Conservation (phyloP, 2,329 filamentous ascomycete genomes). For the Fusarium begoniae region DNA sequence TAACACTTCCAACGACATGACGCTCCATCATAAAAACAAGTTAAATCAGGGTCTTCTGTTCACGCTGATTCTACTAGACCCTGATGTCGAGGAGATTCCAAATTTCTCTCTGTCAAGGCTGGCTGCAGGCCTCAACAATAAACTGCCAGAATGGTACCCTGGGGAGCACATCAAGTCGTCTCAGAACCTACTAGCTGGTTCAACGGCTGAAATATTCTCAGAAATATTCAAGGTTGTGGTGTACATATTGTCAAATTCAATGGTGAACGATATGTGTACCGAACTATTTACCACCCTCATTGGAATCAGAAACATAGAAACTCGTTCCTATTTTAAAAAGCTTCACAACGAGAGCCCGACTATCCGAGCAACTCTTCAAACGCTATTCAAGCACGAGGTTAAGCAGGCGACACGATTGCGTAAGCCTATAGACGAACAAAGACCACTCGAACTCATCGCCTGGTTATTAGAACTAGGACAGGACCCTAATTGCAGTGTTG, state of each 20-base stretch:
- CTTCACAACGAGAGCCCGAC: not conserved
- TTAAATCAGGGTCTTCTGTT: too few relatives aligned
- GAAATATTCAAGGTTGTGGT: not conserved
- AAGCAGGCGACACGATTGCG: too few relatives aligned
- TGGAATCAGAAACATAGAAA: accelerated
- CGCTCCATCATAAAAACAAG: too few relatives aligned
- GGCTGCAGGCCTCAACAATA: accelerated
- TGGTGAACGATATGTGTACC: accelerated
- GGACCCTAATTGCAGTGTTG: not conserved
- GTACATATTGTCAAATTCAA: not conserved
- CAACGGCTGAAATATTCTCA: too few relatives aligned
- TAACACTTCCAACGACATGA: too few relatives aligned
- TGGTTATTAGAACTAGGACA: not conserved
- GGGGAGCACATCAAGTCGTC: not conserved
- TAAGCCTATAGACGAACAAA: accelerated
- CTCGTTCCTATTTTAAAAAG: accelerated
- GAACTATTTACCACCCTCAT: not conserved
- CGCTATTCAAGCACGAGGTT: not conserved
- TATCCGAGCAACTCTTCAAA: not conserved
- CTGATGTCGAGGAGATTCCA: too few relatives aligned
- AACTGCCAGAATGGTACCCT: not conserved
- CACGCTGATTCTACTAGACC: too few relatives aligned
- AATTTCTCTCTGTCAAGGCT: too few relatives aligned
- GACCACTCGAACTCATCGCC: too few relatives aligned
- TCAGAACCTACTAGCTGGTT: too few relatives aligned